phyloP scores from a whole-genome alignment of 208 protist genomes.

The Leishmania braziliensis region DNA sequence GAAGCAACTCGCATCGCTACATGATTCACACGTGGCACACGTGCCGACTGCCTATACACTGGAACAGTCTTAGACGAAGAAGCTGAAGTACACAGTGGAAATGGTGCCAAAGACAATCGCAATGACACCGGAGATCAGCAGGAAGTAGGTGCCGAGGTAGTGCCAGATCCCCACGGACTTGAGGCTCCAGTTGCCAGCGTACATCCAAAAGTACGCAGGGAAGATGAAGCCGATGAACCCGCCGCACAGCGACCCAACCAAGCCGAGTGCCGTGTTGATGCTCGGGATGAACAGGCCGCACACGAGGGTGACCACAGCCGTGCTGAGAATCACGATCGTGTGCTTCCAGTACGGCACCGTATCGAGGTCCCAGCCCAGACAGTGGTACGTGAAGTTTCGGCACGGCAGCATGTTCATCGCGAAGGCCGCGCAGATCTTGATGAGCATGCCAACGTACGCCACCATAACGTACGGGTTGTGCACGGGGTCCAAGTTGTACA shows the following conservation, averaged over 20 bases:
- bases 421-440: constrained; percentile 68
- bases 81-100: constrained; percentile 47
- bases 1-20: too few relatives aligned
- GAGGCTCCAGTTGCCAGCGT: constrained; percentile 63
- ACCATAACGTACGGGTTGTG: constrained; percentile 67
- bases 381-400: constrained; percentile 67
- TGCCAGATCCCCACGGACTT: constrained; percentile 51
- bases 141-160: constrained; percentile 43
- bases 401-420: constrained; percentile 67
- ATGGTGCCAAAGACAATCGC: constrained; percentile 71
- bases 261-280: constrained; percentile 32
- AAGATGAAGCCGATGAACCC: constrained; percentile 12
- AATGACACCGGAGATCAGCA: constrained; percentile 63
- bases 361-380: constrained; percentile 56
- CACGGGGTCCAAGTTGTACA: constrained; percentile 65
- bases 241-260: constrained; percentile 8
- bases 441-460: constrained; percentile 66
- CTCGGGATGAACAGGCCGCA: constrained; percentile 54
- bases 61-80: constrained; percentile 12
- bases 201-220: constrained; percentile 57
- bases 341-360: constrained; percentile 66
- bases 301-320: constrained; percentile 22
- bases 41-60: background rate
- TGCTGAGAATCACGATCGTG: too few relatives aligned
- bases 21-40: background rate